Evolutionary conservation across 108 stramenopile species (phyloP), one percentile per base, ranked within the genome.

Genomic region (Epithemia pelagica): DNA sequence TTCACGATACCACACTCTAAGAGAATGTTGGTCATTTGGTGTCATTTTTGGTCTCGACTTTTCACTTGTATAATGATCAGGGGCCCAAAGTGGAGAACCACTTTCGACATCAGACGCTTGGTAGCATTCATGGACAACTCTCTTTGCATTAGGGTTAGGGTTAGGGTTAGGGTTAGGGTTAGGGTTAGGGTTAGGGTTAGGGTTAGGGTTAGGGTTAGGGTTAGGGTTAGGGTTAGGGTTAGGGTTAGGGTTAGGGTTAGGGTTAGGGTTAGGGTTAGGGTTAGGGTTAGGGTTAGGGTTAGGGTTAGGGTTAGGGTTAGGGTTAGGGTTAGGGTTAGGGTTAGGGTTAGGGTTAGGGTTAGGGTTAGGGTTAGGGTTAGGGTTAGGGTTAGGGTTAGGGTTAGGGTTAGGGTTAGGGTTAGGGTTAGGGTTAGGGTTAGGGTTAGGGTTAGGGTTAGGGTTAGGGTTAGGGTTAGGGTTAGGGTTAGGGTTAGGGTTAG

Each of bases 91-190:
- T n/a, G n/a, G n/a, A n/a, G n/a, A n/a, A n/a, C n/a, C n/a, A n/a
- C n/a, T n/a, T n/a, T n/a, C n/a, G n/a, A n/a, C n/a, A n/a, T n/a
- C n/a, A n/a, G n/a, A n/a, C n/a, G n/a, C n/a, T n/a, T n/a, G n/a
- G n/a, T n/a, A n/a, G n/a, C n/a, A n/a, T n/a, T n/a, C n/a, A n/a
- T n/a, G n/a, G n/a, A n/a, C n/a, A n/a, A n/a, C n/a, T n/a, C n/a
- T n/a, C n/a, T n/a, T n/a, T n/a, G n/a, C 26, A 29, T 62, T 62
- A 29, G 61, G 61, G 61, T 62, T 62, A 29, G 61, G 61, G 61
- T 62, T 62, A 29, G 61, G 61, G 61, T 62, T 62, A 29, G 61
- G 61, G 61, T 62, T 62, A 29, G 61, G 61, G 61, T 62, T 62
- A 29, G 61, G 61, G 61, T 62, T 62, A 29, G 61, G 61, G 61